Conservation (phyloP, 208 protist genomes). For the Leptomonas pyrrhocoris region DNA sequence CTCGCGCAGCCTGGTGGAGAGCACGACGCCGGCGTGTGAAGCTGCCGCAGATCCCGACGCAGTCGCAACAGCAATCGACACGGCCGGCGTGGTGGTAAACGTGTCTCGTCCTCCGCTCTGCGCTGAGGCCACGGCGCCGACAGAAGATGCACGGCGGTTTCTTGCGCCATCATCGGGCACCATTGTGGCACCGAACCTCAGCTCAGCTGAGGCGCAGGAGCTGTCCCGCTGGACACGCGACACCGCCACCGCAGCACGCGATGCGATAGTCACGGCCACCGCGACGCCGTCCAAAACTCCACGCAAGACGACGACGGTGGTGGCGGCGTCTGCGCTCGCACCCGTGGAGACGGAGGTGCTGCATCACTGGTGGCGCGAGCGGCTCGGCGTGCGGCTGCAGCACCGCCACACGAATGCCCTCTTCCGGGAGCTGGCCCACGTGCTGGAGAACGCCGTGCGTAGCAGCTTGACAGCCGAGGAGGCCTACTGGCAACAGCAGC, state of each 20-base stretch:
- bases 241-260: not conserved
- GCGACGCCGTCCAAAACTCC: not conserved
- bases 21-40: too few species aligned
- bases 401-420: slow-evolving; percentile 35
- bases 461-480: slow-evolving; percentile 63
- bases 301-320: not conserved
- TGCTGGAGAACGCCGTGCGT: slow-evolving; percentile 48
- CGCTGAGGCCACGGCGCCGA: too few species aligned
- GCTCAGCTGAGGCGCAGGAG: slow-evolving; percentile 10
- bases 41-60: not conserved
- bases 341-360: slow-evolving; percentile 18
- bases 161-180: not conserved
- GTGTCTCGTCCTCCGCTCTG: too few species aligned
- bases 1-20: not conserved
- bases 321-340: not conserved
- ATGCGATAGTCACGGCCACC: not conserved
- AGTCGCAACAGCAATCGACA: not conserved
- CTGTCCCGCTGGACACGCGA: slow-evolving; percentile 23
- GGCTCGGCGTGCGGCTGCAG: slow-evolving; percentile 43
- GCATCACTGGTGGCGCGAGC: slow-evolving; percentile 63
- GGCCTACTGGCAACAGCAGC: slow-evolving; percentile 40
- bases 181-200: slow-evolving; percentile 17
- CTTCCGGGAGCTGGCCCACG: slow-evolving; percentile 30
- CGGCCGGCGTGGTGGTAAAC: too few species aligned
- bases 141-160: not conserved